Conservation (phyloP, 2,329 filamentous ascomycete species). For the Neopestalotiopsis clavispora region DNA sequence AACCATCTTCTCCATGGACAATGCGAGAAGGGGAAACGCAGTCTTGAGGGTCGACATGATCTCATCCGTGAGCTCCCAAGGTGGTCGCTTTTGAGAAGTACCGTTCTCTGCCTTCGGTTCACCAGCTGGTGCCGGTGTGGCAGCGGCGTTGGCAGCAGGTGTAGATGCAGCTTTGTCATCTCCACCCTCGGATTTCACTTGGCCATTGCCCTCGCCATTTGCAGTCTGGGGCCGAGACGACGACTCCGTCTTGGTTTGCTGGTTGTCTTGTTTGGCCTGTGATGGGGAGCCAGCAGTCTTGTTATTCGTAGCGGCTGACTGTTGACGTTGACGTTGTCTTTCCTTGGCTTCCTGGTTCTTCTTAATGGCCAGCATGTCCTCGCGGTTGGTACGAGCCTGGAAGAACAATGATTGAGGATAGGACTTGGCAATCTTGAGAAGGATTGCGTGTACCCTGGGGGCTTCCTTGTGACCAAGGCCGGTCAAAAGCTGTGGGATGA, state of each 20-base stretch:
- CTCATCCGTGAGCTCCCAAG: slow-evolving; percentile 96
- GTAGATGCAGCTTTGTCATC: slow-evolving; percentile 36
- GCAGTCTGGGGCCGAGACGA: slow-evolving; percentile 56
- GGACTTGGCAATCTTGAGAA: slow-evolving; percentile 92
- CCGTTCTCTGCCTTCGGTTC: slow-evolving; percentile 34
- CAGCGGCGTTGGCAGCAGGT: slow-evolving; percentile 23
- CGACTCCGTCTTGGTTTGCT: slow-evolving; percentile 45
- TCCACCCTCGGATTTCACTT: slow-evolving; percentile 51
- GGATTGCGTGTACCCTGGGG: slow-evolving; percentile 80
- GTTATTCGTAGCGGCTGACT: slow-evolving; percentile 48
- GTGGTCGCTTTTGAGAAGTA: slow-evolving; percentile 69
- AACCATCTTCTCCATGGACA: slow-evolving; percentile 99
- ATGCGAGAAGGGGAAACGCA: slow-evolving; percentile 89
- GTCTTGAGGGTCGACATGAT: slow-evolving; percentile 96
- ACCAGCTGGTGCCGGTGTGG: slow-evolving; percentile 27
- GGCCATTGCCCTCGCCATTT: slow-evolving; percentile 47
- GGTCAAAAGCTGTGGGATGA: slow-evolving; percentile 93
- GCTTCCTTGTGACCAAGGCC: slow-evolving; percentile 92
- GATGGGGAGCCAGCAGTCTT: slow-evolving; percentile 54
- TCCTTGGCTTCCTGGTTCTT: slow-evolving; percentile 83
- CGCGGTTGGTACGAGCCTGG: slow-evolving; percentile 87
- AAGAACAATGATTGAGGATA: slow-evolving; percentile 98
- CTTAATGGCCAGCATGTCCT: slow-evolving; percentile 92
- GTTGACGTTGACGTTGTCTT: slow-evolving; percentile 57
- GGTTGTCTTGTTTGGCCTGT: slow-evolving; percentile 58